Percentiles rank a stretch among this genome's conserved stretches.
Evolutionary conservation across 371 early-diverging fungal genomes (phyloP).

Genomic region (Mortierella sp.): DNA sequence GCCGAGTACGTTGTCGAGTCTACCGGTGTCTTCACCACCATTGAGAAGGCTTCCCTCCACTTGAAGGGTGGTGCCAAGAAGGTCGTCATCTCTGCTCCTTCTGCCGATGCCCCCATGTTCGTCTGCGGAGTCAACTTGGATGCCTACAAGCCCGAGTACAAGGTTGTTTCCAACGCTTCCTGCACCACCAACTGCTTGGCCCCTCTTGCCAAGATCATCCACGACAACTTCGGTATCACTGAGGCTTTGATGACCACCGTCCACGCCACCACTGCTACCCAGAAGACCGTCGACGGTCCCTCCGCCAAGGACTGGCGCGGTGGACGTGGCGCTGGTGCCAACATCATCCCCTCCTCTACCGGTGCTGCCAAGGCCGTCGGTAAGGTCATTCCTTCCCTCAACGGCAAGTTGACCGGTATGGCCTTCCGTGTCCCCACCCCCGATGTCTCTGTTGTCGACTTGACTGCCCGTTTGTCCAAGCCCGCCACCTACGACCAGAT

Average conservation of each 20-base stretch:
- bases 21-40: slow-evolving; percentile 98
- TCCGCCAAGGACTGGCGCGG: slow-evolving; percentile 98
- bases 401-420: slow-evolving; percentile 99
- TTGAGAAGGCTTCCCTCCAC: slow-evolving; percentile 91
- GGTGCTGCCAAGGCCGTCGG: slow-evolving; percentile 99
- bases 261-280: slow-evolving; percentile 99
- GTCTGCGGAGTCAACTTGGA: slow-evolving; percentile 96
- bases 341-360: slow-evolving; percentile 99
- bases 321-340: slow-evolving; percentile 96
- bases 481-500: slow-evolving; percentile 92
- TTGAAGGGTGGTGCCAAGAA: slow-evolving; percentile 96
- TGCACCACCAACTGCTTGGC: slow-evolving; percentile 99
- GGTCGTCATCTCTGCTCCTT: slow-evolving; percentile 99
- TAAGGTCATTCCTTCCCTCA: slow-evolving; percentile 97
- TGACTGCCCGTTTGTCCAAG: slow-evolving; percentile 94
- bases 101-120: slow-evolving; percentile 90
- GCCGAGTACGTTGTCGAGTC: slow-evolving; percentile 99
- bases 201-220: slow-evolving; percentile 97
- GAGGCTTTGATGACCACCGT: slow-evolving; percentile 97
- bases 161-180: slow-evolving; percentile 98
- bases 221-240: slow-evolving; percentile 94
- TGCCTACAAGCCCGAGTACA: slow-evolving; percentile 86
- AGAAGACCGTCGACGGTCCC: slow-evolving; percentile 99
- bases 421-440: slow-evolving; percentile 98
- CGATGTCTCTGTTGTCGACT: slow-evolving; percentile 99